Percentiles rank a stretch among this genome's conserved stretches.
phyloP scores from a whole-genome alignment of 495 filamentous ascomycete genomes.

The Stereocaulon alpinum region DNA sequence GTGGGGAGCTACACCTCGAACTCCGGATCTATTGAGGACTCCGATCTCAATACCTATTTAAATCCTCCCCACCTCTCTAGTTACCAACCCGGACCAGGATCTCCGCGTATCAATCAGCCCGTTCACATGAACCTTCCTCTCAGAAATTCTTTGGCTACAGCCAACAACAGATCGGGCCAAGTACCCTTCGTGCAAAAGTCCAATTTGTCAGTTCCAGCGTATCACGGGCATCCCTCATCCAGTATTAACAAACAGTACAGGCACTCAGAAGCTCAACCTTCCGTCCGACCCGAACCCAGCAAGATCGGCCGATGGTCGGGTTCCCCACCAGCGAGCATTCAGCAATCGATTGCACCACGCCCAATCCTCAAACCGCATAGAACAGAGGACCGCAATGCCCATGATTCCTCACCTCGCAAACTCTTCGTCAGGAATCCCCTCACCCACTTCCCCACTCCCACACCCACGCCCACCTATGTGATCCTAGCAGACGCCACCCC shows the following conservation, averaged over 20 bases:
- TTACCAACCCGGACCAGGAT: background rate
- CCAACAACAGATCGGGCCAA: background rate
- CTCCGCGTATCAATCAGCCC: background rate
- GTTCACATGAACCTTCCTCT: background rate
- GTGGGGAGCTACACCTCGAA: background rate
- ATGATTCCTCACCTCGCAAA: background rate
- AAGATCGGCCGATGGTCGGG: background rate
- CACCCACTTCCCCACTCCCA: slow-evolving; percentile 26
- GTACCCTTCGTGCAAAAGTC: background rate
- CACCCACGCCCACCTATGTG: slow-evolving; percentile 36
- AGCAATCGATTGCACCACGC: background rate
- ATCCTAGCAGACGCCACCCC: slow-evolving; percentile 31
- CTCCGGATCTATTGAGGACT: background rate
- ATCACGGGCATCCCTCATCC: background rate
- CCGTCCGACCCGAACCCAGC: slow-evolving; percentile 1
- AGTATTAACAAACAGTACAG: slow-evolving; percentile 17
- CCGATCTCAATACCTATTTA: background rate
- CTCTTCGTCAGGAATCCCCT: background rate
- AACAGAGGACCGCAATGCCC: background rate
- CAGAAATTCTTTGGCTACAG: no score
- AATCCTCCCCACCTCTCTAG: background rate
- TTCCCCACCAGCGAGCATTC: background rate
- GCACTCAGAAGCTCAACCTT: background rate
- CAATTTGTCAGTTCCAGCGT: slow-evolving; percentile 8
- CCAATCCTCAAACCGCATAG: background rate